Percentiles rank a stretch among this genome's conserved stretches.
phyloP scores from a whole-genome alignment of 768 basidiomycete genomes.

The Gloeopeniophorella convolvens region DNA sequence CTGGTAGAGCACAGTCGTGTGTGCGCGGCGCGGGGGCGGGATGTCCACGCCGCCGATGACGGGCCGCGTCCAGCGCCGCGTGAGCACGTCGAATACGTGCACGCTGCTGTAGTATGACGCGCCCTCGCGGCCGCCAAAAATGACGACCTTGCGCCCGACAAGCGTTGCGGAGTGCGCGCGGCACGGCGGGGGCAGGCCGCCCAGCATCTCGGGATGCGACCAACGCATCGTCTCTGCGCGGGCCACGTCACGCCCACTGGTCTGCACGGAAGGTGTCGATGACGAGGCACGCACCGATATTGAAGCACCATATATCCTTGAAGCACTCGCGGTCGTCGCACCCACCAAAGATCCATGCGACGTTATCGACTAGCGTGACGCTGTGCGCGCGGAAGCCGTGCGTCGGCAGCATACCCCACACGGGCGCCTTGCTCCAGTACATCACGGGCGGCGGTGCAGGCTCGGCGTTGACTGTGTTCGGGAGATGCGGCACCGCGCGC shows the following conservation, averaged over 20 bases:
- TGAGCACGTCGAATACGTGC: slow-evolving; percentile 75
- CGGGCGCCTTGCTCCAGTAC: slow-evolving; percentile 84
- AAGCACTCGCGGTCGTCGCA: slow-evolving; percentile 75
- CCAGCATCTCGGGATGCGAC: slow-evolving; percentile 68
- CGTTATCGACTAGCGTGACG: slow-evolving; percentile 74
- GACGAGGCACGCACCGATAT: slow-evolving; percentile 50
- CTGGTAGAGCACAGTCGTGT: slow-evolving; percentile 71
- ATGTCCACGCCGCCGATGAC: slow-evolving; percentile 21
- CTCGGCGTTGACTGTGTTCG: slow-evolving; percentile 52
- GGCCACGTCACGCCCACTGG: not conserved
- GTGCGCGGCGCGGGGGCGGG: slow-evolving; percentile 66
- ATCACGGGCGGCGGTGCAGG: slow-evolving; percentile 65
- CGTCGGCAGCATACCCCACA: slow-evolving; percentile 62
- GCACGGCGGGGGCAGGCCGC: slow-evolving; percentile 76
- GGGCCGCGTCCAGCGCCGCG: slow-evolving; percentile 59
- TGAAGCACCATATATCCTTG: slow-evolving; percentile 78
- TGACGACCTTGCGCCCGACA: slow-evolving; percentile 70
- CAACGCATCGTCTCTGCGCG: slow-evolving; percentile 80
- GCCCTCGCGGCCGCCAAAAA: slow-evolving; percentile 86
- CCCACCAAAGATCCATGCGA: slow-evolving; percentile 86
- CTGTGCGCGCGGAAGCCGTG: slow-evolving; percentile 76
- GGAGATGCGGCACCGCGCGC: slow-evolving; percentile 51
- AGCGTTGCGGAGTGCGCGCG: slow-evolving; percentile 86
- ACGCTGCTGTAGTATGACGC: slow-evolving; percentile 77
- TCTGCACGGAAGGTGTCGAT: not conserved